These are phyloP conservation scores for Coemansia sp. DNA, from an alignment of 192 early-diverging fungal genomes.

Conservation along the genomic window DNA sequence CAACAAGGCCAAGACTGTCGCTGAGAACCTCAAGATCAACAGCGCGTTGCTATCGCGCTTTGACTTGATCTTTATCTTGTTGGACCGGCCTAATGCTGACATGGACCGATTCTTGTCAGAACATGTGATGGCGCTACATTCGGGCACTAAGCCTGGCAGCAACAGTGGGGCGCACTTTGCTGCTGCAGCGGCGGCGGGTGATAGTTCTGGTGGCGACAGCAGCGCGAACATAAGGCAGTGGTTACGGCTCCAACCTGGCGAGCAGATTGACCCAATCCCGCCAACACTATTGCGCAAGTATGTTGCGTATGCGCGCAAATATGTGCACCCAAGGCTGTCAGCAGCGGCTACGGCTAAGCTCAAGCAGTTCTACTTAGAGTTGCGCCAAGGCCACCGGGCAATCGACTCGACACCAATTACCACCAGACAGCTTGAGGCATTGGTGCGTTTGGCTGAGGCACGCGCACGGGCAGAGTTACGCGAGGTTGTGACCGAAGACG, in stretches of 20 bases:
- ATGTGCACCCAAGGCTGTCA: conserved; percentile 71
- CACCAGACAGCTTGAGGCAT: conserved; percentile 79
- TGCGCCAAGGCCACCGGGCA: conserved; percentile 64
- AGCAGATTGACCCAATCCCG: conserved; percentile 66
- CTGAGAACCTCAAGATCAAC: conserved; percentile 80
- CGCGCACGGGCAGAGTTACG: conserved; percentile 77
- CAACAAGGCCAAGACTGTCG: conserved; percentile 80
- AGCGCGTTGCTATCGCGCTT: conserved; percentile 76
- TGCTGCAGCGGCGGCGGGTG: not conserved
- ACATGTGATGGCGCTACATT: conserved; percentile 75
- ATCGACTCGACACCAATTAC: conserved; percentile 77
- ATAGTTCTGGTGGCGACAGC: not conserved
- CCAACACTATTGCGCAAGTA: conserved; percentile 74
- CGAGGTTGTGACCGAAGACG: conserved; percentile 65
- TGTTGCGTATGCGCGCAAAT: conserved; percentile 82
- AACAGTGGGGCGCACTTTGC: not conserved
- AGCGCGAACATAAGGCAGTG: conserved; percentile 19
- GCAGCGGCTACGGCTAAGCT: conserved; percentile 60
- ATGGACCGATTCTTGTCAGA: conserved; percentile 81
- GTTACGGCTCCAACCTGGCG: conserved; percentile 58
- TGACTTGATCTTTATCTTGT: conserved; percentile 80
- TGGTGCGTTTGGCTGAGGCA: conserved; percentile 76
- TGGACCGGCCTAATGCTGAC: conserved; percentile 76
- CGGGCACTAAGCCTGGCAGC: conserved; percentile 23
- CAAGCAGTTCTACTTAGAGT: conserved; percentile 73